A percentile compares a stretch with the other conserved stretches of the same genome.
Conservation (phyloP, 768 basidiomycete genomes). For the Panaeolus papilionaceus region DNA sequence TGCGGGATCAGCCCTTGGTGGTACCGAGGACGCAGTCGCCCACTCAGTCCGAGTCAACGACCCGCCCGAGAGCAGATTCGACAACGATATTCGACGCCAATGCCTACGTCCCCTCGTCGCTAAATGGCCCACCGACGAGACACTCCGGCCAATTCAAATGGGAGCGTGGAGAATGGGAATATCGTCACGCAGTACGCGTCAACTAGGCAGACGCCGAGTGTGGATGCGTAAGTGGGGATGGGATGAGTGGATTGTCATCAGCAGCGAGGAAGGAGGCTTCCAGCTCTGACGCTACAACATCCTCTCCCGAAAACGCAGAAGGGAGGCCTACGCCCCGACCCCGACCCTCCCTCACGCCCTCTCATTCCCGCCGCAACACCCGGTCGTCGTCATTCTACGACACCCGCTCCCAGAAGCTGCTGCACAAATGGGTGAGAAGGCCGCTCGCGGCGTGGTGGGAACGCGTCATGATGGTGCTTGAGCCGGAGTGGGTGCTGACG, state of each 20-base stretch:
- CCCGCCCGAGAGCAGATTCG: conserved; percentile 33
- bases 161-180: conserved; percentile 15
- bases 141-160: conserved; percentile 21
- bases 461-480: conserved; percentile 71
- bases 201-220: conserved; percentile 38
- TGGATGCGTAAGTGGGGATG: conserved; percentile 15
- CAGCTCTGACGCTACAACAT: no score
- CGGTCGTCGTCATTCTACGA: conserved; percentile 44
- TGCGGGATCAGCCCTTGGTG: conserved; percentile 47
- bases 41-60: not conserved
- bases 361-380: conserved; percentile 18
- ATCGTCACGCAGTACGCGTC: conserved; percentile 31
- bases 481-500: conserved; percentile 77
- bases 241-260: not conserved
- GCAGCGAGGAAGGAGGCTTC: not conserved
- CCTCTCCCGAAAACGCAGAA: no score
- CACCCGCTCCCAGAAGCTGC: conserved; percentile 44
- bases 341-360: conserved; percentile 21
- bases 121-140: conserved; percentile 22
- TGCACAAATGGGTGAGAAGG: conserved; percentile 61
- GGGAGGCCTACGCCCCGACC: no score
- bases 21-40: not conserved
- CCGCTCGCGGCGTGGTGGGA: conserved; percentile 75
- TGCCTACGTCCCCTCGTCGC: conserved; percentile 24
- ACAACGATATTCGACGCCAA: conserved; percentile 42